Conservation (phyloP, 2,329 filamentous ascomycete genomes). For the Aspergillus uvarum region DNA sequence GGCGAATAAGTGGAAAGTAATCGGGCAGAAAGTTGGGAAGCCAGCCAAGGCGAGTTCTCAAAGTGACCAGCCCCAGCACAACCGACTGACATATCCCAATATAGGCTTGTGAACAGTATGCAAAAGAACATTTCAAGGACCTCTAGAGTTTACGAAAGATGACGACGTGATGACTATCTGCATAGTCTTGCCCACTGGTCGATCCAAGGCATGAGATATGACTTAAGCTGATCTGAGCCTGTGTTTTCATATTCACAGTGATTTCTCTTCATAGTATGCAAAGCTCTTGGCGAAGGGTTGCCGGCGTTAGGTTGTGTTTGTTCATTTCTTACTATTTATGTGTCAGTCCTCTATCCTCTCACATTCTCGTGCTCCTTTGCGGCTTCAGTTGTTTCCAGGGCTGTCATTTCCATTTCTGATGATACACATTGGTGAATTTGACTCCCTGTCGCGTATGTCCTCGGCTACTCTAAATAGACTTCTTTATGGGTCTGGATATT, state of each 20-base stretch:
- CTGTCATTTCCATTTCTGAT: background rate
- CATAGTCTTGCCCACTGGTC: constrained; percentile 16
- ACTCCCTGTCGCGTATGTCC: background rate
- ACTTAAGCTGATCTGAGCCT: constrained; percentile 24
- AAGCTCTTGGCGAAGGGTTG: constrained; percentile 12
- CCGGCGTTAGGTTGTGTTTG: constrained; percentile 7
- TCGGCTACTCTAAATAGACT: background rate
- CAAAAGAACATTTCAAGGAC: constrained; percentile 82
- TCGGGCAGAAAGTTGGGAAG: constrained; percentile 95
- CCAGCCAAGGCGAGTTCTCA: constrained; percentile 73
- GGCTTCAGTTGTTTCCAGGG: background rate
- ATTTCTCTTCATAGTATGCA: constrained; percentile 11
- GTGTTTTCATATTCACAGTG: constrained; percentile 1
- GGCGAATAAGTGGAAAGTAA: constrained; percentile 97
- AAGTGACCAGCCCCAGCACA: constrained; percentile 14
- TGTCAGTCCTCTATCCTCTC: constrained; percentile 16
- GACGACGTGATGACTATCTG: constrained; percentile 36
- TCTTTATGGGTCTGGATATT: background rate
- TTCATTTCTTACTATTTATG: constrained; percentile 1
- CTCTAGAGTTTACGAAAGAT: constrained; percentile 33
- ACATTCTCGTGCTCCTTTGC: background rate
- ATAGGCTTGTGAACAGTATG: constrained; percentile 85
- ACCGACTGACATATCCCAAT: constrained; percentile 20
- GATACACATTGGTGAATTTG: background rate
- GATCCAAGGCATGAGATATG: constrained; percentile 1